phyloP scores from a whole-genome alignment of 441 rosid species.

The Populus hybrid region DNA sequence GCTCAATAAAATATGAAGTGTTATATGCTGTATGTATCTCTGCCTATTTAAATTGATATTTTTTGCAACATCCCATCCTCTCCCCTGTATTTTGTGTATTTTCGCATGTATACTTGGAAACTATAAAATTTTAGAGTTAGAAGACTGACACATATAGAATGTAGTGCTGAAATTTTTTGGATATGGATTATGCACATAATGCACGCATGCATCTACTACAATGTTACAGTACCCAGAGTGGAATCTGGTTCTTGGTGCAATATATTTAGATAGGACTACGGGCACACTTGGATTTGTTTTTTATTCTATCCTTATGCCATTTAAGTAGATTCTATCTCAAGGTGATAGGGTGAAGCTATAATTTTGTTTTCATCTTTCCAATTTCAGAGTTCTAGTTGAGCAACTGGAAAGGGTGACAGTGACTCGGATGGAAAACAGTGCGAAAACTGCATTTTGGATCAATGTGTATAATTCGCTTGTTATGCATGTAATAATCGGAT shows the following conservation, averaged over 20 bases:
- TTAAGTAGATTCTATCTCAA: background rate
- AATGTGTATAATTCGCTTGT: conserved; percentile 85
- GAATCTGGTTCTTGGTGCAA: background rate
- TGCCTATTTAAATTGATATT: background rate
- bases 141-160: background rate
- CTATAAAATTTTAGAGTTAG: background rate
- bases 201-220: background rate
- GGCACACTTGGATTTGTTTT: background rate
- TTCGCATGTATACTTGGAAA: background rate
- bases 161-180: background rate
- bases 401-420: conserved; percentile 71
- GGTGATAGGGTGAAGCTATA: background rate
- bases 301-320: background rate
- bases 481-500: conserved; percentile 68
- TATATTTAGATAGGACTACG: background rate
- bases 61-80: background rate
- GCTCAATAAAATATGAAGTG: background rate
- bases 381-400: conserved; percentile 76
- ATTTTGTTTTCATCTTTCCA: conserved; percentile 11
- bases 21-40: background rate
- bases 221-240: background rate
- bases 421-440: conserved; percentile 56
- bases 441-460: conserved; percentile 82
- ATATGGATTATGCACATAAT: background rate
- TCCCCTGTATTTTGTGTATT: background rate